Conservation (phyloP, 1,139 yeast genomes). For the Blastobotrys malaysiensis region DNA sequence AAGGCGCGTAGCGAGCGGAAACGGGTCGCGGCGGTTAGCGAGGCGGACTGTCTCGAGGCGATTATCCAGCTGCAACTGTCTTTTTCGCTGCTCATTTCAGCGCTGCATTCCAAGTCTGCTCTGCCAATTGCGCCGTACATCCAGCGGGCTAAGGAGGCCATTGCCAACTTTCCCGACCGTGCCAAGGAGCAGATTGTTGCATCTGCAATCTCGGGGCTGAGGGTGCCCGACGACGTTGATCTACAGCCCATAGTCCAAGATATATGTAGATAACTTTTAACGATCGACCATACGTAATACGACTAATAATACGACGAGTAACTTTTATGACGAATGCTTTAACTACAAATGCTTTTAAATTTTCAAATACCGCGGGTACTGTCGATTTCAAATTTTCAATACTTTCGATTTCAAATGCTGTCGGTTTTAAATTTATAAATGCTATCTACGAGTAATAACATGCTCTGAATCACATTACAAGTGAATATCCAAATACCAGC, state of each 20-base stretch:
- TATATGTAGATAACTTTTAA: slow-evolving; percentile 14
- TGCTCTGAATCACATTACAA: no score
- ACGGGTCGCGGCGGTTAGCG: not conserved
- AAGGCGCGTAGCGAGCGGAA: not conserved
- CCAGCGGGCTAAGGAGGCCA: slow-evolving; percentile 22
- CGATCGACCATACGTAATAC: no score
- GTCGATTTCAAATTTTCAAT: no score
- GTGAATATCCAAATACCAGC: no score
- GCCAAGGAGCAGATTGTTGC: slow-evolving; percentile 18
- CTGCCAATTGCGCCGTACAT: slow-evolving; percentile 21
- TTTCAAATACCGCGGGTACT: no score
- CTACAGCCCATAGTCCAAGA: slow-evolving; percentile 24
- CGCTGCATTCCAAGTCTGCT: slow-evolving; percentile 22
- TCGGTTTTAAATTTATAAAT: no score
- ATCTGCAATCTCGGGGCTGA: slow-evolving; percentile 25
- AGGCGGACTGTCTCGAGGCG: slow-evolving; percentile 4
- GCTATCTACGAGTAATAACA: no score
- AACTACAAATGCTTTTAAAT: no score
- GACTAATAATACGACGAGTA: no score
- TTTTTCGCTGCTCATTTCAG: slow-evolving; percentile 24
- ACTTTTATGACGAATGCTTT: no score
- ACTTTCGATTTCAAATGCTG: no score
- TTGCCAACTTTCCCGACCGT: slow-evolving; percentile 11
- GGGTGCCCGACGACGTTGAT: slow-evolving; percentile 26
- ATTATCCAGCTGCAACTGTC: slow-evolving; percentile 24